Evolutionary conservation across 2,329 filamentous ascomycete genomes (phyloP), one percentile per base, ranked within the genome.

Genomic region (Fusarium marasasianum): DNA sequence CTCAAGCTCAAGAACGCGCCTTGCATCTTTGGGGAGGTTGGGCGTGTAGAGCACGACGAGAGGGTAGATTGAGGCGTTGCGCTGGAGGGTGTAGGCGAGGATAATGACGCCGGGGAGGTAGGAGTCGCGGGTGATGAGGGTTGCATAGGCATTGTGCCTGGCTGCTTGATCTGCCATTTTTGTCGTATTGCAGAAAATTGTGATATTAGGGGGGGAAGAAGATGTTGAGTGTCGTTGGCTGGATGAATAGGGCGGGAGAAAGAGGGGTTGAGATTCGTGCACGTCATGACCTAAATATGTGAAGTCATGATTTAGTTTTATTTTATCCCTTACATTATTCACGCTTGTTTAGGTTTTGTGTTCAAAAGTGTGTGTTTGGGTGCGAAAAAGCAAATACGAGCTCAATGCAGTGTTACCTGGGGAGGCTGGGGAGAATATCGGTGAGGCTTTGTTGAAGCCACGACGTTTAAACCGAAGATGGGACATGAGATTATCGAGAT

Each of bases 101-200:
- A 76, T 68, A 8, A 76, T 55, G 22, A 76, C 69, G 4, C 74
- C 74, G n/a, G 74, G 68, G 29, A 76, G 59, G 37, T 76, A 76
- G 9, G 74, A 76, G 29, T 74, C 53, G 20, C 73, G 73, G 18
- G 74, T 76, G 50, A 76, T 73, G 61, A 76, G 74, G 53, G 74
- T 76, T 58, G 73, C 69, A 60, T 74, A 76, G 57, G 73, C 73
- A 11, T 76, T 76, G 35, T 58, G 50, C 55, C 66, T 40, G 17
- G 51, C 14, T 29, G 31, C 8, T 14, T 47, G 55, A 3, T n/a
- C 26, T 41, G 54, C 45, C 69, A 72, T 72, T 33, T 57, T 29
- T 14, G 41, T 64, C 59, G 11, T 29, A 14, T 37, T 68, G 55
- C 64, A 69, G 48, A 53, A 41, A 41, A 41, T n/a, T n/a, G 20